Base-by-base conservation (phyloP, 176 grass and related monocot genomes). In the Guadua angustifolia region DNA sequence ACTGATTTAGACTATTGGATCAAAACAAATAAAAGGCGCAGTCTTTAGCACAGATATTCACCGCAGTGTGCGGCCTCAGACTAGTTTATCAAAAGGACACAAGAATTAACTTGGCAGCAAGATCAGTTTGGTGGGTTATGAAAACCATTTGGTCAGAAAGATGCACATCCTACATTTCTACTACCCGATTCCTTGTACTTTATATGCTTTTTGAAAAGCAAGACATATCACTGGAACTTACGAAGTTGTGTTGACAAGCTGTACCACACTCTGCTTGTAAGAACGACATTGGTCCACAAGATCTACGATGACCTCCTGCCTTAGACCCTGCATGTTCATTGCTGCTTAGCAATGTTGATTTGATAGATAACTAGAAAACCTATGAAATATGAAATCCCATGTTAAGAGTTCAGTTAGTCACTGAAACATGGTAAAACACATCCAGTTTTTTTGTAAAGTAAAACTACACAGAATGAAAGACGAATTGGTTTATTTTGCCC, bases 281-380 rank as follows among this genome's bases (percentile, higher is more conserved):
- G 91, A 86, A 42, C 85, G 85, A 26, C 92, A 95, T 74, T 98
- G 93, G 10, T 95, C 89, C 33, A 98, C 93, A 53, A 98, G 95
- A 22, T 98, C 91, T 52, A 95, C 69, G 42, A 98, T 92, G 19
- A 98, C 89, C 77, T 95, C 95, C 74, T 95, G 91, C 68, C 83
- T 87, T 70, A 98, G 63, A 71, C 92, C 91, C 95, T 98, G 67
- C 79, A 91, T 68, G 75, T 85, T 44, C 77, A 83, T 25, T 84
- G 61, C 19, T 46, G 11, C 42, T 83, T 59, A 74, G 26, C 64
- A 74, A 63, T 60, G 44, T 22, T 81, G 59, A 76, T 58, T 61
- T 19, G 64, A 81, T 44, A 33, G 13, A 62, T 22, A 79, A 75
- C 25, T 52, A 57, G 70, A 75, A 56, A 84, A 45, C 22, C 12